phyloP scores from a whole-genome alignment of 2,329 filamentous ascomycete genomes.

The Sarocladium oryzae region DNA sequence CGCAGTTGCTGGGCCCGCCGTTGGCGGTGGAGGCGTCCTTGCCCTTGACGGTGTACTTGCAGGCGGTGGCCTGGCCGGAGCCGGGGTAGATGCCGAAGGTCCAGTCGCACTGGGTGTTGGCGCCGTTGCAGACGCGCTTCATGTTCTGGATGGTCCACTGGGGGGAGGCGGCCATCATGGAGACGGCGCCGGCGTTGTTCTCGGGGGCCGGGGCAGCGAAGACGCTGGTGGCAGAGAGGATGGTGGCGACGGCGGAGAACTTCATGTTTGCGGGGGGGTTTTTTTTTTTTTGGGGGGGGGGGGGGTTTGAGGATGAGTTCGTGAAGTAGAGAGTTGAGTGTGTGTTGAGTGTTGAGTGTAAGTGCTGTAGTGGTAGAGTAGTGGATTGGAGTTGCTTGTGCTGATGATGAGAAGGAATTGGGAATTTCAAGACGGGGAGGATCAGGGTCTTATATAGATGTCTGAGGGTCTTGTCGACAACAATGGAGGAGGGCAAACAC shows the following conservation, averaged over 20 bases:
- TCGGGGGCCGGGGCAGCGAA: slow-evolving; percentile 26
- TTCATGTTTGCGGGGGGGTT: slow-evolving; percentile 36
- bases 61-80: slow-evolving; percentile 4
- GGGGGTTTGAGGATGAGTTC: background rate
- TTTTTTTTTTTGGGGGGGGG: slow-evolving; percentile 8
- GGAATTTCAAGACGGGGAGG: background rate
- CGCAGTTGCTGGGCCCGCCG: slow-evolving; percentile 36
- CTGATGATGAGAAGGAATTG: slow-evolving; percentile 6
- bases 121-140: slow-evolving; percentile 29
- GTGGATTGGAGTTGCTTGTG: slow-evolving; percentile 5
- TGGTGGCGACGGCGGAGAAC: slow-evolving; percentile 28
- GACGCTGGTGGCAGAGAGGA: slow-evolving; percentile 28
- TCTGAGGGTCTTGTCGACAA: background rate
- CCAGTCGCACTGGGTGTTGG: slow-evolving; percentile 26
- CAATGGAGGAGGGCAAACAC: too few species aligned
- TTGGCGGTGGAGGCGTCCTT: slow-evolving; percentile 28
- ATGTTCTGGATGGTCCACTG: slow-evolving; percentile 33
- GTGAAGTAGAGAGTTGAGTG: background rate
- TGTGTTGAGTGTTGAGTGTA: background rate
- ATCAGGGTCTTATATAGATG: slow-evolving; percentile 7
- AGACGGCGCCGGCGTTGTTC: slow-evolving; percentile 18
- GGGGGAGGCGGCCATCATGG: slow-evolving; percentile 34
- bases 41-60: slow-evolving; percentile 21
- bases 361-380: background rate
- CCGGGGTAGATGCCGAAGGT: slow-evolving; percentile 30